Conservation (phyloP, 1,284 basidiomycete genomes). For the Pseudozyma pruni region DNA sequence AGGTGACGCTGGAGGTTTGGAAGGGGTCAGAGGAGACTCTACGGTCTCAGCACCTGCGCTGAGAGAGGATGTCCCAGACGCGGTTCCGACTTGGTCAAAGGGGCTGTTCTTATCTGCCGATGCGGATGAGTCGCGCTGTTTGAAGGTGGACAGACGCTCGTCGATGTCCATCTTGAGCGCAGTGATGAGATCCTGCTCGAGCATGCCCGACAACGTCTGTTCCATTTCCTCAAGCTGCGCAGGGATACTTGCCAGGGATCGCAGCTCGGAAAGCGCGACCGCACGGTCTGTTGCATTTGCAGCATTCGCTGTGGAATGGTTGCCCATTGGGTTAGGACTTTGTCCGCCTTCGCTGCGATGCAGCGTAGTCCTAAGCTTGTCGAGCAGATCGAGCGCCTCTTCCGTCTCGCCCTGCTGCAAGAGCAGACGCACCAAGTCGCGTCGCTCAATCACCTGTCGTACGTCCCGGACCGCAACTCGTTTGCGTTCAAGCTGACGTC, state of each 20-base stretch:
- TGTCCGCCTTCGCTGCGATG: not conserved
- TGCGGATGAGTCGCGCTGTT: slow-evolving; percentile 3
- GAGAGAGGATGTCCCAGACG: not conserved
- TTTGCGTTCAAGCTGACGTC: slow-evolving; percentile 49
- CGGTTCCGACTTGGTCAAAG: slow-evolving; percentile 1
- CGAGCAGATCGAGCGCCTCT: slow-evolving; percentile 61
- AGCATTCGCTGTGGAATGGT: not conserved
- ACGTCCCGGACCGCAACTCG: slow-evolving; percentile 39
- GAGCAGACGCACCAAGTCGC: slow-evolving; percentile 54
- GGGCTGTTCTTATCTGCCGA: slow-evolving; percentile 7
- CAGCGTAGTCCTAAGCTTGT: slow-evolving; percentile 28
- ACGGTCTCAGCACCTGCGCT: not conserved
- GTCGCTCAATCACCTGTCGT: slow-evolving; percentile 50
- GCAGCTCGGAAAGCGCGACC: slow-evolving; percentile 19
- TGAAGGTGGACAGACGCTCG: slow-evolving; percentile 44
- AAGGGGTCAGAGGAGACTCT: slow-evolving; percentile 13
- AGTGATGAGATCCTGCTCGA: slow-evolving; percentile 74
- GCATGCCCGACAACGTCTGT: slow-evolving; percentile 36
- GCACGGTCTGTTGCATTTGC: not conserved
- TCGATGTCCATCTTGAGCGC: slow-evolving; percentile 78
- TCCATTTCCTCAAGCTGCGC: slow-evolving; percentile 58
- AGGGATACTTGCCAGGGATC: slow-evolving; percentile 35
- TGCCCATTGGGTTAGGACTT: not conserved
- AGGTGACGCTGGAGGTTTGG: slow-evolving; percentile 24
- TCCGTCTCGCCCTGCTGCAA: slow-evolving; percentile 62